These are phyloP conservation scores for Sisymbrium irio DNA, from an alignment of 345 rosid genomes.

Conservation along the genomic window DNA sequence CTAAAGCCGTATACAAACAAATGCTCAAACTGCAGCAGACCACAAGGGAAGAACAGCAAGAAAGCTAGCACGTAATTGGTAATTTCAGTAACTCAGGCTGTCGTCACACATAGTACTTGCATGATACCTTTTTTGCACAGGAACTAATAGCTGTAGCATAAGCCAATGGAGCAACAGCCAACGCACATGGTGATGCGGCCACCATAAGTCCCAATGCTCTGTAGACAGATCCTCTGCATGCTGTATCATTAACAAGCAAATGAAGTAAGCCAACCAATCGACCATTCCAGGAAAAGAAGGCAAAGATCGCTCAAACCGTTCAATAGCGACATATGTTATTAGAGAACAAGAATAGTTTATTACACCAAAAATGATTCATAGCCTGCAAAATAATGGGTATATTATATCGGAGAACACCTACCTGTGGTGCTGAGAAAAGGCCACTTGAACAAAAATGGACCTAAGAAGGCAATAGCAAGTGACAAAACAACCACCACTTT, in stretches of 20 bases:
- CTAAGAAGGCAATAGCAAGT: slow-evolving; percentile 67
- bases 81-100: background rate
- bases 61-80: background rate
- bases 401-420: slow-evolving; percentile 33
- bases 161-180: slow-evolving; percentile 99
- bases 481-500: slow-evolving; percentile 86
- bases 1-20: background rate
- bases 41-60: background rate
- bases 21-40: background rate
- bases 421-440: slow-evolving; percentile 86
- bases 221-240: slow-evolving; percentile 89
- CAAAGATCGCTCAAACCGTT: background rate
- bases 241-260: slow-evolving; percentile 40
- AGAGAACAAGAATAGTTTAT: slow-evolving; percentile 3
- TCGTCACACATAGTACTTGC: background rate
- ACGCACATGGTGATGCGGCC: slow-evolving; percentile 96
- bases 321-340: background rate
- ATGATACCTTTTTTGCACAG: slow-evolving; percentile 84
- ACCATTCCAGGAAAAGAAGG: background rate
- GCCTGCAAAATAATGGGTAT: background rate
- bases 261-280: background rate
- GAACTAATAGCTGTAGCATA: slow-evolving; percentile 96
- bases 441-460: slow-evolving; percentile 94
- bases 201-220: slow-evolving; percentile 96
- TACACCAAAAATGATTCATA: background rate